Evolutionary conservation across 1,139 yeast species (phyloP).

Genomic region (Taphrina pruni): DNA sequence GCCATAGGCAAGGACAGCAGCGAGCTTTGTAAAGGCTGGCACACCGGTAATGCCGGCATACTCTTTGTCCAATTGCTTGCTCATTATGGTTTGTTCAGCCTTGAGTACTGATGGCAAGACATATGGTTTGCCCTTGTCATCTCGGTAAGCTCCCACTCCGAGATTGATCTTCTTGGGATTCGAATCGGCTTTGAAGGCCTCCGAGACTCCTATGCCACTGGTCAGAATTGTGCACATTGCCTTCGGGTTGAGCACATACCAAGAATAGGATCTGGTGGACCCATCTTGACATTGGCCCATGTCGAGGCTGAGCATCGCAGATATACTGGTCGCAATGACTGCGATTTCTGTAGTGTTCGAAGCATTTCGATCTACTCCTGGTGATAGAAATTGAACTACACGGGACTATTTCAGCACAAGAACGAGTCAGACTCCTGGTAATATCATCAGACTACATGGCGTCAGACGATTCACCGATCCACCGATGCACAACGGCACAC

Average conservation of each 20-base stretch:
- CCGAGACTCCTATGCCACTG: constrained; percentile 46
- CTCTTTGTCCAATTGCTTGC: constrained; percentile 79
- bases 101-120: constrained; percentile 80
- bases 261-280: constrained; percentile 60
- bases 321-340: neutral
- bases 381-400: neutral
- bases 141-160: constrained; percentile 97
- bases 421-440: too few relatives aligned
- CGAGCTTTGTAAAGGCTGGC: constrained; percentile 69
- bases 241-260: constrained; percentile 8
- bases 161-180: constrained; percentile 74
- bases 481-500: too few relatives aligned
- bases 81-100: constrained; percentile 66
- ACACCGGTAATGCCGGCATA: constrained; percentile 84
- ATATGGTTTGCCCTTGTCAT: constrained; percentile 91
- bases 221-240: neutral
- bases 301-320: constrained; percentile 38
- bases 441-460: too few relatives aligned
- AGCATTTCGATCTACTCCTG: constrained; percentile 4
- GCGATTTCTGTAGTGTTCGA: constrained; percentile 29
- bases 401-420: neutral
- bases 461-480: too few relatives aligned
- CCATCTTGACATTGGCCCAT: constrained; percentile 47
- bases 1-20: constrained; percentile 83
- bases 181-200: constrained; percentile 61